A percentile compares a stretch with the other conserved stretches of the same genome.
These are phyloP conservation scores for Hapsidospora chrysogenum DNA, from an alignment of 495 filamentous ascomycete species.

Conservation along the genomic window DNA sequence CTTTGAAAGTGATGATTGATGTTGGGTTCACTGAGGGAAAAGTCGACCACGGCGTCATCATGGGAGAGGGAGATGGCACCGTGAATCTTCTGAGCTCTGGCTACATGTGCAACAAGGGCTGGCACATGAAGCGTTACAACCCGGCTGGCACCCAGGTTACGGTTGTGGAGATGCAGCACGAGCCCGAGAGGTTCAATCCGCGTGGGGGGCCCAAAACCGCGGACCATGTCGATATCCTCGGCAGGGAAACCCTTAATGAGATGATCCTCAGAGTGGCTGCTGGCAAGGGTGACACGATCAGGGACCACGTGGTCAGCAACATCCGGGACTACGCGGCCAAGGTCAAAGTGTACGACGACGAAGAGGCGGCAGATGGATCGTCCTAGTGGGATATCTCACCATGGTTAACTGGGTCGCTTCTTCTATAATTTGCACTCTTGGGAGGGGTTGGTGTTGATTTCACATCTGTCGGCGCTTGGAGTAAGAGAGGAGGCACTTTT, in stretches of 20 bases:
- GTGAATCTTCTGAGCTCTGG: constrained; percentile 76
- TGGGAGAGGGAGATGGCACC: constrained; percentile 92
- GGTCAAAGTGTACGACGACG: constrained; percentile 48
- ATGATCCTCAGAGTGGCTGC: constrained; percentile 75
- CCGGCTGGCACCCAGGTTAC: constrained; percentile 67
- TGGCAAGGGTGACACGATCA: constrained; percentile 67
- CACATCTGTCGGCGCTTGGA: no score
- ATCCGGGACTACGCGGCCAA: constrained; percentile 68
- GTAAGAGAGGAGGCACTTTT: no score
- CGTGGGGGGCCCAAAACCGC: constrained; percentile 90
- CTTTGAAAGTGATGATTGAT: constrained; percentile 81
- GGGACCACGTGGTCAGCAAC: constrained; percentile 59
- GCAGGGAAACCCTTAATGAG: constrained; percentile 77
- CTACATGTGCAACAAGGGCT: constrained; percentile 94
- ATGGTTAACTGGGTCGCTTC: no score
- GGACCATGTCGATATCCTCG: constrained; percentile 94
- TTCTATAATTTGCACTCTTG: no score
- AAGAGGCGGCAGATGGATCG: constrained; percentile 2
- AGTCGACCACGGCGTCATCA: constrained; percentile 72
- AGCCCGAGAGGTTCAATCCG: constrained; percentile 82
- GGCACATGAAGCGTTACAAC: constrained; percentile 87
- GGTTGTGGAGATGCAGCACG: constrained; percentile 89
- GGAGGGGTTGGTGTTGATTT: no score
- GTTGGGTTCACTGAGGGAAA: constrained; percentile 49
- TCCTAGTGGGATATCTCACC: no score